phyloP scores from a whole-genome alignment of 495 filamentous ascomycete genomes.

The Amphirosellinia nigrospora region DNA sequence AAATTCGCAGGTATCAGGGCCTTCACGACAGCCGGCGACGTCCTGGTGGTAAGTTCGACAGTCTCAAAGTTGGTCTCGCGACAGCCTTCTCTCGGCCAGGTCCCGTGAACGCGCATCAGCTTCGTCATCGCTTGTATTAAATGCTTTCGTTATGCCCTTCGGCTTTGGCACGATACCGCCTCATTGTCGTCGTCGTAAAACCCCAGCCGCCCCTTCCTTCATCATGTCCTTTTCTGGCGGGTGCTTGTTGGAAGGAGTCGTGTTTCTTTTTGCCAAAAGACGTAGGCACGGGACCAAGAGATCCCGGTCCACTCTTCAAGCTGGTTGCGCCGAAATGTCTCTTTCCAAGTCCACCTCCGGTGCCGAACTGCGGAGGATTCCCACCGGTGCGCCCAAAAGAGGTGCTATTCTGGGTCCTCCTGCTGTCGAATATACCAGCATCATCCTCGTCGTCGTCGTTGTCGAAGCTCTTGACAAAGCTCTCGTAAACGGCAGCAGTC shows the following conservation, averaged over 20 bases:
- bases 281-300: conserved; percentile 69
- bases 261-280: conserved; percentile 52
- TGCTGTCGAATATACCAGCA: conserved; percentile 39
- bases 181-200: conserved; percentile 44
- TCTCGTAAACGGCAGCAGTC: conserved; percentile 86
- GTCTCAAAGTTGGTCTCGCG: conserved; percentile 85
- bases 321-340: conserved; percentile 51
- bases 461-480: conserved; percentile 90
- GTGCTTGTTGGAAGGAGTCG: conserved; percentile 46
- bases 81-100: conserved; percentile 70
- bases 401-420: conserved; percentile 40
- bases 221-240: conserved; percentile 33
- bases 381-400: conserved; percentile 52
- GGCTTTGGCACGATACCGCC: conserved; percentile 27
- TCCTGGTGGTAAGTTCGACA: conserved; percentile 68
- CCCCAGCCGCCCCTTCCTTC: conserved; percentile 43
- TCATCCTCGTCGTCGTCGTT: conserved; percentile 61
- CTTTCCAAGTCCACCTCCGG: conserved; percentile 39
- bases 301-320: conserved; percentile 75
- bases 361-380: conserved; percentile 59
- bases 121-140: conserved; percentile 54
- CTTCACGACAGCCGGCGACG: conserved; percentile 76
- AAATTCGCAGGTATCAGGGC: conserved; percentile 70
- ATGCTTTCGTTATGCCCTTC: conserved; percentile 47
- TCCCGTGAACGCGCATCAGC: conserved; percentile 40